A percentile compares a stretch with the other conserved stretches of the same genome.
Conservation (phyloP, 768 basidiomycete species). For the Phallus indusiatus region DNA sequence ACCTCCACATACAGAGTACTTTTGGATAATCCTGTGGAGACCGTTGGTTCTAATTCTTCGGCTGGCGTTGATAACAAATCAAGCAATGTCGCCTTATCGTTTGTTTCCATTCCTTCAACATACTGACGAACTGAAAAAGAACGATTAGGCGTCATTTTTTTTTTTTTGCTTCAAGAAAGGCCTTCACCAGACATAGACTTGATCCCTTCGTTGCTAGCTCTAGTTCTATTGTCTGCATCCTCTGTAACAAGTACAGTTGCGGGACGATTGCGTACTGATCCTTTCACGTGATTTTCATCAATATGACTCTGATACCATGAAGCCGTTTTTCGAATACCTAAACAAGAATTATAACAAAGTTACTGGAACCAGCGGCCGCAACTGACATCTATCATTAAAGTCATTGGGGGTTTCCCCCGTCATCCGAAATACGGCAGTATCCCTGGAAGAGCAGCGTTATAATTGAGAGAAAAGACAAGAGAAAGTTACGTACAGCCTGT, state of each 20-base stretch:
- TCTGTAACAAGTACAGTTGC: slow-evolving; percentile 79
- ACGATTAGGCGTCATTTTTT: not conserved
- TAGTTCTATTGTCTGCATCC: slow-evolving; percentile 74
- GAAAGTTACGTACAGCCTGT: slow-evolving; percentile 38
- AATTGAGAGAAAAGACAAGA: not conserved
- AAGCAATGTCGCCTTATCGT: slow-evolving; percentile 45
- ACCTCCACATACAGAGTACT: slow-evolving; percentile 72
- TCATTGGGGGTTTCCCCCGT: slow-evolving; percentile 86
- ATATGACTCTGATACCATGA: slow-evolving; percentile 83
- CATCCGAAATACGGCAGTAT: slow-evolving; percentile 70
- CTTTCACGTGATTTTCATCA: slow-evolving; percentile 43
- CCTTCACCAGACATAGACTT: slow-evolving; percentile 49
- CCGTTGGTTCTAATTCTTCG: slow-evolving; percentile 55
- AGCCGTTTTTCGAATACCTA: slow-evolving; percentile 83
- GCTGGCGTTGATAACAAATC: slow-evolving; percentile 73
- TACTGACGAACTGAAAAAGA: slow-evolving; percentile 57
- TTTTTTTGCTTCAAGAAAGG: not conserved
- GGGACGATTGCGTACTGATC: slow-evolving; percentile 39
- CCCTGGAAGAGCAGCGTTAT: slow-evolving; percentile 32
- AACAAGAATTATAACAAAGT: not conserved
- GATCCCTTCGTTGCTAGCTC: slow-evolving; percentile 60
- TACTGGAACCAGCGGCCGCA: not conserved
- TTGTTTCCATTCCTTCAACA: slow-evolving; percentile 61
- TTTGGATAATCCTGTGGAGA: slow-evolving; percentile 36
- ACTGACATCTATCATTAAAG: slow-evolving; percentile 81